Evolutionary conservation across 1,284 basidiomycete species (phyloP).

Genomic region (Pholiota adiposa): DNA sequence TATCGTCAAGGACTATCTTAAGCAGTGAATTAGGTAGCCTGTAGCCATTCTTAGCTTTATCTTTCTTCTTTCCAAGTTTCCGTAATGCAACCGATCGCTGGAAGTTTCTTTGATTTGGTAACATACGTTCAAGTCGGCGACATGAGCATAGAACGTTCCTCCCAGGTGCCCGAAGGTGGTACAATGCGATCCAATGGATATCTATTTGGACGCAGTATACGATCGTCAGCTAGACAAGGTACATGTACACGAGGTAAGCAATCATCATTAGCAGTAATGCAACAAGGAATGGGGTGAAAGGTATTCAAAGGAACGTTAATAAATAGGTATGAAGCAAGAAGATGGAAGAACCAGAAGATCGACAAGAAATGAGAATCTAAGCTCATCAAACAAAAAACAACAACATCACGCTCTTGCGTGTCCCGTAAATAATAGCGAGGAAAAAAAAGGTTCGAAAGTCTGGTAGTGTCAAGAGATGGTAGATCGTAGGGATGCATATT

Average conservation of each 20-base stretch:
- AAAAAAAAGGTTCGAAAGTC: background rate
- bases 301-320: conserved; percentile 10
- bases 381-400: conserved; percentile 3
- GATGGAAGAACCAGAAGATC: background rate
- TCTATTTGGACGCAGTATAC: background rate
- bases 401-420: background rate
- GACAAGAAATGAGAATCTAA: conserved; percentile 6
- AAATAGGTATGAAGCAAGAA: conserved; percentile 15
- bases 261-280: background rate
- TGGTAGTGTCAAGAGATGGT: background rate
- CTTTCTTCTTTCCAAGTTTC: too few relatives aligned
- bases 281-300: background rate
- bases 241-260: background rate
- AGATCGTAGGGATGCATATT: background rate
- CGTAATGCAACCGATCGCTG: too few relatives aligned
- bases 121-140: too few relatives aligned
- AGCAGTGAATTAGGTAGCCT: background rate
- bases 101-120: too few relatives aligned
- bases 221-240: background rate
- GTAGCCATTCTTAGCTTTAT: background rate
- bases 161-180: background rate
- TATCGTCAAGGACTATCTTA: conserved; percentile 17
- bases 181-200: background rate
- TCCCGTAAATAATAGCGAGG: background rate
- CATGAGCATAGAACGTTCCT: background rate